These are phyloP conservation scores for Amanita pallidorosea DNA, from an alignment of 768 basidiomycete genomes.

Conservation along the genomic window DNA sequence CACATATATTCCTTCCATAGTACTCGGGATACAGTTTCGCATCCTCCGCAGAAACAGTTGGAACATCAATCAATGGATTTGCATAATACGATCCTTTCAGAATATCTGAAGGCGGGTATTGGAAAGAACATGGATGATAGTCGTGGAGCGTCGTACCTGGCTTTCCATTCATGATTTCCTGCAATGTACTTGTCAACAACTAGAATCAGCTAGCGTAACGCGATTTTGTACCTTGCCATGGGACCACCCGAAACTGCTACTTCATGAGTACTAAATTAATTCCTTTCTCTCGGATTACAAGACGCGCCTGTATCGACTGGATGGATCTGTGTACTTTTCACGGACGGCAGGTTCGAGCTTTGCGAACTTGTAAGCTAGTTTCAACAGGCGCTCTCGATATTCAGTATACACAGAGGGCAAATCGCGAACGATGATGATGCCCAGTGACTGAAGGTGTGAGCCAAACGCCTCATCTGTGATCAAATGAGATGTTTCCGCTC, in stretches of 20 bases:
- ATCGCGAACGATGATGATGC: conserved; percentile 75
- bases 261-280: neutral
- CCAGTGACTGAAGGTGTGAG: conserved; percentile 62
- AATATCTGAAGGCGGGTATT: conserved; percentile 34
- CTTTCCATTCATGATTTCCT: conserved; percentile 96
- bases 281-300: neutral
- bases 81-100: conserved; percentile 95
- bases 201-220: neutral
- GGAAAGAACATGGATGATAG: neutral
- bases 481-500: neutral
- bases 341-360: conserved; percentile 51
- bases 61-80: conserved; percentile 62
- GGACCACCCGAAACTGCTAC: conserved; percentile 84
- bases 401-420: conserved; percentile 55
- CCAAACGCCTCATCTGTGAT: conserved; percentile 73
- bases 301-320: conserved; percentile 64
- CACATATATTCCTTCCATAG: conserved; percentile 85
- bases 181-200: conserved; percentile 1
- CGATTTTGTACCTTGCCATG: conserved; percentile 66
- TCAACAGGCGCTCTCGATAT: conserved; percentile 65
- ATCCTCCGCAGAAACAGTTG: conserved; percentile 48
- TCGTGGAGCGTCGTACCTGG: conserved; percentile 35
- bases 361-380: conserved; percentile 67
- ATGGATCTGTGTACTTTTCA: conserved; percentile 67
- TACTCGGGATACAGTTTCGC: conserved; percentile 64